Evolutionary conservation across 306 rosid species (phyloP).

Genomic region (Oxytropis ochrocephala): DNA sequence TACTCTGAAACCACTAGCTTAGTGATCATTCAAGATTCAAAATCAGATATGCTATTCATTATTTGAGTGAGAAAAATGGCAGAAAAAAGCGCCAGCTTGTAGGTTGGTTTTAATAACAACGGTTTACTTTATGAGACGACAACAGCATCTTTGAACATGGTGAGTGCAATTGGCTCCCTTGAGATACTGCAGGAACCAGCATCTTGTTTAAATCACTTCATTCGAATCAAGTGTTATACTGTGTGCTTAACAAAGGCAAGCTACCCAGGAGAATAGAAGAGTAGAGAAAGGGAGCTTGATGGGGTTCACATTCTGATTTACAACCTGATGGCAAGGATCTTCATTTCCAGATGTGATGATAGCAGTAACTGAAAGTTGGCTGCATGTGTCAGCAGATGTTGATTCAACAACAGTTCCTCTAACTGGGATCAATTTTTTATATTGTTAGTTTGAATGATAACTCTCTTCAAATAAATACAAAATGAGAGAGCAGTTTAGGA

Average conservation of each 20-base stretch:
- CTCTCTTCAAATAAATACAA: not conserved
- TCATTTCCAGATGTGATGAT: not conserved
- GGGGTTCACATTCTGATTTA: constrained; percentile 1
- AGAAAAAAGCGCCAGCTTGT: not conserved
- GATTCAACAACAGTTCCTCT: not conserved
- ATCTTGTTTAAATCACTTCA: constrained; percentile 1
- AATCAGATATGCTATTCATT: not conserved
- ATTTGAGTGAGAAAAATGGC: not conserved
- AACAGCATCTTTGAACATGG: not conserved
- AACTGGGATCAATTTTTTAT: not conserved
- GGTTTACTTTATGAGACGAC: not conserved
- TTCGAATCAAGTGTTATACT: not conserved
- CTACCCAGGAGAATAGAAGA: not conserved
- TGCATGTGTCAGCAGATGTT: not conserved
- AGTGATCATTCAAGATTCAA: not conserved
- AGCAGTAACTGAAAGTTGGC: not conserved
- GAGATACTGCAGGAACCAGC: not conserved
- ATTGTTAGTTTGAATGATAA: not conserved
- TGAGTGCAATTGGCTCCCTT: not conserved
- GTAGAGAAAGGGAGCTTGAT: not conserved
- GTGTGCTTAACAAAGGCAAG: not conserved
- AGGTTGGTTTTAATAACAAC: not conserved
- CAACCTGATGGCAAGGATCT: not conserved
- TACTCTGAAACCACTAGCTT: not conserved
- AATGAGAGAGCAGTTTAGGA: not conserved